Conservation (phyloP, 176 grass and related monocot genomes). For the Rhipidocladum racemiflorum region DNA sequence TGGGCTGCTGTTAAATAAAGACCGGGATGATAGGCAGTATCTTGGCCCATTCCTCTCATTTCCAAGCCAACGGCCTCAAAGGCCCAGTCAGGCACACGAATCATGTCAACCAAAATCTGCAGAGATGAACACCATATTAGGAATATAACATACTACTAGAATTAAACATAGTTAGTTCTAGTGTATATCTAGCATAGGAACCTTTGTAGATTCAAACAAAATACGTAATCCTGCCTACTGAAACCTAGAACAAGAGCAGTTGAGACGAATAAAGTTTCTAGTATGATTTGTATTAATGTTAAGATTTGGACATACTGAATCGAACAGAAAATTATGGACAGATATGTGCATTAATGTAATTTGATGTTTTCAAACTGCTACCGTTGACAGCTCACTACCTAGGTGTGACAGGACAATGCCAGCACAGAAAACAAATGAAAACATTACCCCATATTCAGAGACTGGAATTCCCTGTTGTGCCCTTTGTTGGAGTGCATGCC, state of each 20-base stretch:
- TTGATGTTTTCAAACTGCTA: conserved; percentile 5
- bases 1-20: conserved; percentile 91
- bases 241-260: neutral
- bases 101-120: conserved; percentile 96
- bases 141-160: conserved; percentile 12
- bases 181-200: neutral
- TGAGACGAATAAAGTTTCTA: neutral
- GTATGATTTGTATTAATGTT: neutral
- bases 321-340: neutral
- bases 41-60: conserved; percentile 91
- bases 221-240: neutral
- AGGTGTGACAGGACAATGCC: neutral
- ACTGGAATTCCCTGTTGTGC: conserved; percentile 93
- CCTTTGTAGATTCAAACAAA: neutral
- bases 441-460: conserved; percentile 88
- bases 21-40: conserved; percentile 94
- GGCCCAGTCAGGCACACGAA: conserved; percentile 95
- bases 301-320: conserved; percentile 1
- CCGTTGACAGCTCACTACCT: neutral
- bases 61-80: conserved; percentile 90
- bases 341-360: neutral
- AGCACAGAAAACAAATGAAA: conserved; percentile 16
- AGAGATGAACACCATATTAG: conserved; percentile 18
- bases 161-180: neutral
- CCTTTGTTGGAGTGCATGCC: conserved; percentile 71